These are phyloP conservation scores for Ceratocystis diversiconidia DNA, from an alignment of 2,329 filamentous ascomycete species.

Conservation along the genomic window DNA sequence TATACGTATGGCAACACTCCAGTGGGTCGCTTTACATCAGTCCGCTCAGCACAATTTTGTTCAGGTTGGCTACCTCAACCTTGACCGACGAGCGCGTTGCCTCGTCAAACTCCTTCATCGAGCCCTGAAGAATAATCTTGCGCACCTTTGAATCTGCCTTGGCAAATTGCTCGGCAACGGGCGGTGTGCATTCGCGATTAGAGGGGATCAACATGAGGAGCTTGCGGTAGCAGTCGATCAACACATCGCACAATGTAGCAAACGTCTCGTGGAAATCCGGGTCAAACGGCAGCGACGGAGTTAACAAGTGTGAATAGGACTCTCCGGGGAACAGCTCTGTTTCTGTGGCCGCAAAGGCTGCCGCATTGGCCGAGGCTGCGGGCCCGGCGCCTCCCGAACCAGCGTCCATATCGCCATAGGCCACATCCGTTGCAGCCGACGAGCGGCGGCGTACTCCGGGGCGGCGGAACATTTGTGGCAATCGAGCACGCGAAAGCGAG, in stretches of 20 bases:
- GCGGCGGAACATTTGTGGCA: constrained; percentile 73
- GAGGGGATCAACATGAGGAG: constrained; percentile 63
- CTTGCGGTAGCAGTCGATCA: constrained; percentile 81
- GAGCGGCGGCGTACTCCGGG: constrained; percentile 40
- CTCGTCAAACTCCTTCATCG: constrained; percentile 89
- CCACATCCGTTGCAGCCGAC: constrained; percentile 32
- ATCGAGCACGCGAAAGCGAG: constrained; percentile 59
- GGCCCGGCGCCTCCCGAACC: constrained; percentile 21
- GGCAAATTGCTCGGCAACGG: constrained; percentile 69
- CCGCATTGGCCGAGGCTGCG: constrained; percentile 30
- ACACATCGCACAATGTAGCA: constrained; percentile 82
- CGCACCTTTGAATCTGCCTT: constrained; percentile 78
- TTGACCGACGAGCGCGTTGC: constrained; percentile 61
- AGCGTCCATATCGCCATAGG: constrained; percentile 23
- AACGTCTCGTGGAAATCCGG: constrained; percentile 97
- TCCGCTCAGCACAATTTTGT: constrained; percentile 78
- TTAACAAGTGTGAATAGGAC: constrained; percentile 77
- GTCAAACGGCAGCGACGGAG: constrained; percentile 86
- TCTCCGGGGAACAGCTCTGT: constrained; percentile 63
- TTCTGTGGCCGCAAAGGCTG: constrained; percentile 44
- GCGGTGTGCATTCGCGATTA: constrained; percentile 54
- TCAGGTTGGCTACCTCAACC: constrained; percentile 69
- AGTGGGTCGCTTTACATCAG: constrained; percentile 42
- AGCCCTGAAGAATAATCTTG: constrained; percentile 75
- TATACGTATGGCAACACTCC: background rate